Base-by-base conservation (phyloP, 306 rosid genomes). In the Hylodesmum podocarpum region DNA sequence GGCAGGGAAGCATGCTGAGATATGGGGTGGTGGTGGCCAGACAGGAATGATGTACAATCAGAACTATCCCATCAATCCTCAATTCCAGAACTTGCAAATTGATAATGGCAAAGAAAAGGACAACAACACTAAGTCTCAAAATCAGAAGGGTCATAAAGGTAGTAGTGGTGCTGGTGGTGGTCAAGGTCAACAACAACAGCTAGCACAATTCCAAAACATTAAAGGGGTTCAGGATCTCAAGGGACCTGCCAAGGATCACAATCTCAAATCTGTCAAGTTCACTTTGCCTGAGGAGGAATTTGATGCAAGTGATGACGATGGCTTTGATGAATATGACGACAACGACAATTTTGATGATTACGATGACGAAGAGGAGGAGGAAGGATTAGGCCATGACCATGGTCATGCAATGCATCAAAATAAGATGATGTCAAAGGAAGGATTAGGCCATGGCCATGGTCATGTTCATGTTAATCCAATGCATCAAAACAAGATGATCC, bases 1-100 rank as follows among this genome's bases (percentile, higher is more conserved):
- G 33, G 77, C 84, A 1, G 92, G 94, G 24, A 94, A 91, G 15
- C 87, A 84, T 72, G 96, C 98, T 10, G 89, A 88, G 80, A 44
- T 89, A 18, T 86, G 88, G 93, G 86, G 83, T 5, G 77, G 83
- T 5, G 77, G 39, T 28, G 39, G 16, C n/a, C 88, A 75, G 28
- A 83, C 71, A 71, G 84, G 87, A 50, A 41, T 72, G 43, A 69
- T 68, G 74, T 12, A 6, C 19, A 79, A 78, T 72, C 83, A 77
- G 50, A 83, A 44, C 21, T 62, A 66, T 13, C 70, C 83, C 59
- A 80, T 80, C 5, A 87, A 85, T 50, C 90, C 81, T 33, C 91
- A 85, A 81, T 71, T 90, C 69, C 85, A 80, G 84, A 82, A 85
- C 77, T 67, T 84, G 78, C 84, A 82, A 25, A 13, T 74, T 28